These are phyloP conservation scores for Talaromyces trachyspermus DNA, from an alignment of 495 filamentous ascomycete genomes.

Conservation along the genomic window DNA sequence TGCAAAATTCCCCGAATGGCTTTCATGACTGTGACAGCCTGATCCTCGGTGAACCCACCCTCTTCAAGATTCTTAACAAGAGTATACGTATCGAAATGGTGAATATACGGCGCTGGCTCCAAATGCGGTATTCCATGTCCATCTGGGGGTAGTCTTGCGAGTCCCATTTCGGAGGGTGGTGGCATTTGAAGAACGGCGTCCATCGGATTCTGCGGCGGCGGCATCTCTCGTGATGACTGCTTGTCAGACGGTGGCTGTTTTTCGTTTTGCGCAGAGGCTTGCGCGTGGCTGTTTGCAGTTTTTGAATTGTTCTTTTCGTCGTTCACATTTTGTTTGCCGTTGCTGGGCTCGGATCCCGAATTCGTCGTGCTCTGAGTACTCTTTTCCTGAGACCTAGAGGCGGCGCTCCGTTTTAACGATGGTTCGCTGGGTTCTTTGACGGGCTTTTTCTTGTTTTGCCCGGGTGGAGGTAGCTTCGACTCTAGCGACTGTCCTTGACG, in stretches of 20 bases:
- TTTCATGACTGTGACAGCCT: conserved; percentile 81
- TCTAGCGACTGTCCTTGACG: conserved; percentile 47
- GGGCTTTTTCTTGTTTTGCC: conserved; percentile 18
- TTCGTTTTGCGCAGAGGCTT: conserved; percentile 19
- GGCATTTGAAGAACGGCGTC: conserved; percentile 60
- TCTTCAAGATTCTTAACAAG: conserved; percentile 69
- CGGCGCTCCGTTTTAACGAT: conserved; percentile 15
- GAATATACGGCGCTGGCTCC: conserved; percentile 69
- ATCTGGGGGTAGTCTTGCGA: conserved; percentile 39
- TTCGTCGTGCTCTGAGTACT: conserved; percentile 15
- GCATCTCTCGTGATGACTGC: conserved; percentile 5
- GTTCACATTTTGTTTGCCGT: conserved; percentile 10
- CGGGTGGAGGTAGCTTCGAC: conserved; percentile 34
- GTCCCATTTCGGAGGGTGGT: conserved; percentile 27
- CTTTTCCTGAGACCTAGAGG: conserved; percentile 12
- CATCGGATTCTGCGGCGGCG: conserved; percentile 40
- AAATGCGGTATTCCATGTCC: conserved; percentile 36
- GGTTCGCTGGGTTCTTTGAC: conserved; percentile 15
- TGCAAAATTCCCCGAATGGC: conserved; percentile 68
- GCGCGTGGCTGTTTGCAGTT: conserved; percentile 24
- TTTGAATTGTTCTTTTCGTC: conserved; percentile 11
- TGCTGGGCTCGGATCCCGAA: conserved; percentile 13
- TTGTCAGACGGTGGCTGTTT: conserved; percentile 15
- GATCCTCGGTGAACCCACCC: conserved; percentile 59
- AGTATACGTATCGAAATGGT: conserved; percentile 93